Evolutionary conservation across 768 basidiomycete genomes (phyloP).

Genomic region (Lactifluus subvellereus): DNA sequence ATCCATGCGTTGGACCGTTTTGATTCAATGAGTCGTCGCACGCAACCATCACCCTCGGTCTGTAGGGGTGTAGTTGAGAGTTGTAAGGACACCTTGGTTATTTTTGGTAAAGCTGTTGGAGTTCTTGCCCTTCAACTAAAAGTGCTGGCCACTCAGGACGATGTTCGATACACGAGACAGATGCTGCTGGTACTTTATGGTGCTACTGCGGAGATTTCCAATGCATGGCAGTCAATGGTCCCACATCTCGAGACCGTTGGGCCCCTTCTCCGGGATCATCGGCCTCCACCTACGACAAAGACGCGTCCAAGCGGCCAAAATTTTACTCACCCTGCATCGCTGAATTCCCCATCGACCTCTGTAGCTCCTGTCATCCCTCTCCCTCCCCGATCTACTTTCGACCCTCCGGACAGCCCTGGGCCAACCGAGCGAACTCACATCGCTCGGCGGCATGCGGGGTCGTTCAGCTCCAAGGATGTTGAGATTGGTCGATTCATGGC

Average conservation of each 20-base stretch:
- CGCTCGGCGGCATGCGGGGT: constrained; percentile 83
- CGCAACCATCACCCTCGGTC: constrained; percentile 59
- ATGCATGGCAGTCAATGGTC: constrained; percentile 72
- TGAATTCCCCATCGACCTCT: constrained; percentile 31
- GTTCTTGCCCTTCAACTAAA: constrained; percentile 78
- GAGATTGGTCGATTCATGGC: constrained; percentile 79
- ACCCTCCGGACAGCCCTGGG: constrained; percentile 29
- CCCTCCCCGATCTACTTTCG: constrained; percentile 23
- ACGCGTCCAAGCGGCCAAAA: constrained; percentile 28
- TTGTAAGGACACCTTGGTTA: constrained; percentile 76
- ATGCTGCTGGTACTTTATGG: constrained; percentile 86
- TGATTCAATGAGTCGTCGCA: constrained; percentile 69
- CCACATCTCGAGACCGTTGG: constrained; percentile 67
- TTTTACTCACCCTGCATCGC: constrained; percentile 20
- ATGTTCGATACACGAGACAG: constrained; percentile 83
- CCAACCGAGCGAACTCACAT: constrained; percentile 36
- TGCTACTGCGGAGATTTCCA: constrained; percentile 79
- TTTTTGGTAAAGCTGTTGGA: constrained; percentile 83
- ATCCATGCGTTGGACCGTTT: constrained; percentile 90
- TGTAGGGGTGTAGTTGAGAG: constrained; percentile 77
- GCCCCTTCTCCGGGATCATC: constrained; percentile 49
- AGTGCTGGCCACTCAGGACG: constrained; percentile 65
- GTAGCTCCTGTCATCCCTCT: constrained; percentile 25
- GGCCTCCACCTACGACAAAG: constrained; percentile 34
- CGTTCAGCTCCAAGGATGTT: constrained; percentile 89